These are phyloP conservation scores for Calocera cornea DNA, from an alignment of 768 basidiomycete genomes.

Conservation along the genomic window DNA sequence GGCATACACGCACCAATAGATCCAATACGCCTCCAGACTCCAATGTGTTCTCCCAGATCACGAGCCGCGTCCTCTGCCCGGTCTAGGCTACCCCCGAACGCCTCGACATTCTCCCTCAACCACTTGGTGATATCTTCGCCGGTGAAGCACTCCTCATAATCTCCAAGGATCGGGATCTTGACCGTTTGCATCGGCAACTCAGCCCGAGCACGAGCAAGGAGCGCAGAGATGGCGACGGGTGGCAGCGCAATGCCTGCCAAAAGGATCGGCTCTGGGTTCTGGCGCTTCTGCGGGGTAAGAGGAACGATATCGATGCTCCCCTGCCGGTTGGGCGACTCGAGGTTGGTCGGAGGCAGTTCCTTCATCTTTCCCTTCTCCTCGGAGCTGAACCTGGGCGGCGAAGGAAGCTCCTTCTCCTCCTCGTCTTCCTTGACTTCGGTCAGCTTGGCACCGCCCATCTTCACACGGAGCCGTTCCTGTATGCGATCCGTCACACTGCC, in stretches of 20 bases:
- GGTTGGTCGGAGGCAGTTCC: not conserved
- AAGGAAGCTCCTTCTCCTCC: conserved; percentile 21
- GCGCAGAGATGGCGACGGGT: conserved; percentile 47
- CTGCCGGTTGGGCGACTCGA: not conserved
- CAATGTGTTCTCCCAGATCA: conserved; percentile 48
- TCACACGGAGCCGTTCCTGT: conserved; percentile 51
- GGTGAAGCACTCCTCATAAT: conserved; percentile 74
- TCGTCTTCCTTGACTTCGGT: conserved; percentile 21
- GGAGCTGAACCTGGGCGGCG: conserved; percentile 11
- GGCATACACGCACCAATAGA: conserved; percentile 29
- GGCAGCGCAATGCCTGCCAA: conserved; percentile 62
- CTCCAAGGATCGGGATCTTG: conserved; percentile 65
- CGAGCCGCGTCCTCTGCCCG: conserved; percentile 61
- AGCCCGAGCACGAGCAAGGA: conserved; percentile 55
- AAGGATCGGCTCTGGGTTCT: conserved; percentile 40
- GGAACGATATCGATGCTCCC: not conserved
- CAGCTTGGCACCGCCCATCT: conserved; percentile 23
- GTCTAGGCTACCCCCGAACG: conserved; percentile 64
- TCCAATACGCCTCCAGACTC: conserved; percentile 55
- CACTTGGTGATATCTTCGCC: conserved; percentile 83
- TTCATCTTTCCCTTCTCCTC: conserved; percentile 3
- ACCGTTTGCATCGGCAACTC: conserved; percentile 60
- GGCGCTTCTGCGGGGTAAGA: conserved; percentile 16
- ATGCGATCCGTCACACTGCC: conserved; percentile 81
- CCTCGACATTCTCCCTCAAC: conserved; percentile 65